A percentile compares a stretch with the other conserved stretches of the same genome.
phyloP scores from a whole-genome alignment of 371 early-diverging fungal genomes.

The Lichtheimia ornata region DNA sequence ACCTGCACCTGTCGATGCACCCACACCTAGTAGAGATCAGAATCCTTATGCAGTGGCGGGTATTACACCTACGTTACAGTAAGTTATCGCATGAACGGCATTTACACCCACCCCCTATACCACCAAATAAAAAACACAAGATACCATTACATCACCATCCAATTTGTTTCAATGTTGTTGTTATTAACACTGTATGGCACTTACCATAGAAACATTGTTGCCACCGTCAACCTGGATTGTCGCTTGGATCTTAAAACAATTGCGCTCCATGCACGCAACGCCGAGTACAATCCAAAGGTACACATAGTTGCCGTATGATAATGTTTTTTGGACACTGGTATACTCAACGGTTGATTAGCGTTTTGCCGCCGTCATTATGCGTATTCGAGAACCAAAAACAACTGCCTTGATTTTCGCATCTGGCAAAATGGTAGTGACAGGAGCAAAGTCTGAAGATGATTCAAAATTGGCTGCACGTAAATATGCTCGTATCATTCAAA shows the following conservation, averaged over 20 bases:
- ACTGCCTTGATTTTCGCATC: slow-evolving; percentile 99
- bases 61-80: slow-evolving; percentile 85
- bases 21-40: slow-evolving; percentile 55
- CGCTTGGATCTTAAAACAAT: slow-evolving; percentile 99
- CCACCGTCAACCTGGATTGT: slow-evolving; percentile 99
- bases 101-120: neutral
- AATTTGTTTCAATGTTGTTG: slow-evolving; percentile 10
- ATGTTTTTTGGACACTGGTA: slow-evolving; percentile 6
- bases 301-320: slow-evolving; percentile 5
- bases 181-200: slow-evolving; percentile 13
- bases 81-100: slow-evolving; percentile 39
- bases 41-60: slow-evolving; percentile 68
- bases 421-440: slow-evolving; percentile 99
- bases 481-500: slow-evolving; percentile 99
- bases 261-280: slow-evolving; percentile 99
- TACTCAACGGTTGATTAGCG: slow-evolving; percentile 66
- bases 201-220: slow-evolving; percentile 94
- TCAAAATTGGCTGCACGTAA: slow-evolving; percentile 98
- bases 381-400: slow-evolving; percentile 99
- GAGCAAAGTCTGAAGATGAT: slow-evolving; percentile 96
- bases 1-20: slow-evolving; percentile 52
- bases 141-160: slow-evolving; percentile 1
- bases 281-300: slow-evolving; percentile 99
- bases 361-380: slow-evolving; percentile 99
- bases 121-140: neutral